Conservation (phyloP, 2,329 filamentous ascomycete genomes). For the Microdochium paspali region DNA sequence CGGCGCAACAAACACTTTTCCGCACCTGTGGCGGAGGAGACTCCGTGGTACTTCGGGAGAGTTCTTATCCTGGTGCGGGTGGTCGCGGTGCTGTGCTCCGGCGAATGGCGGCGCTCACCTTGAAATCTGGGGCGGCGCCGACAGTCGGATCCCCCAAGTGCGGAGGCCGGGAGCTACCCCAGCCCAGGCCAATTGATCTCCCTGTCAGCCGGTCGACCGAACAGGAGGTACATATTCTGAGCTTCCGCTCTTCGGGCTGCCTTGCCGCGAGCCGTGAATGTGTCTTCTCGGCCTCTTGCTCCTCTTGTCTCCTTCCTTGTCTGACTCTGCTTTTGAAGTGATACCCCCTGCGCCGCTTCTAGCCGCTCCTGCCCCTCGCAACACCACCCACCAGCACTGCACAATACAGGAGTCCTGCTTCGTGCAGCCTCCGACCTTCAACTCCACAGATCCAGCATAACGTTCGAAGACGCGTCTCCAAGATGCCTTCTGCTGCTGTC, state of each 20-base stretch:
- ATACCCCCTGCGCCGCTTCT: conserved; percentile 1
- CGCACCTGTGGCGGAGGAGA: no score
- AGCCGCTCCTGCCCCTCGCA: background rate
- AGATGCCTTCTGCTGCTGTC: conserved; percentile 41
- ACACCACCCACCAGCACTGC: no score
- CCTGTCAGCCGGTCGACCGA: background rate
- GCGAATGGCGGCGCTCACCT: no score
- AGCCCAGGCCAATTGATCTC: background rate
- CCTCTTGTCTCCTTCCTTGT: conserved; percentile 1
- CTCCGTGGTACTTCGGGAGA: background rate
- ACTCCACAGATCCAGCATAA: background rate
- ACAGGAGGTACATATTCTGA: background rate
- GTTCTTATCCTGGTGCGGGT: background rate
- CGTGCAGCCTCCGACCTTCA: background rate
- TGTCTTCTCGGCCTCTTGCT: background rate
- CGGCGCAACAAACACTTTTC: no score
- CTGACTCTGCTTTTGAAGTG: background rate
- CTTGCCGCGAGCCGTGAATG: conserved; percentile 5
- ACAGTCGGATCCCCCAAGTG: background rate
- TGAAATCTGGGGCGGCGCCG: background rate
- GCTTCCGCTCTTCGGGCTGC: background rate
- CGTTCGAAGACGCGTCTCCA: conserved; percentile 5
- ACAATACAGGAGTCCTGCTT: background rate
- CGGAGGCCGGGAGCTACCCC: background rate
- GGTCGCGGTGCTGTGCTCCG: no score